phyloP scores from a whole-genome alignment of 1,139 yeast species.

The Yamadazyma sp. region DNA sequence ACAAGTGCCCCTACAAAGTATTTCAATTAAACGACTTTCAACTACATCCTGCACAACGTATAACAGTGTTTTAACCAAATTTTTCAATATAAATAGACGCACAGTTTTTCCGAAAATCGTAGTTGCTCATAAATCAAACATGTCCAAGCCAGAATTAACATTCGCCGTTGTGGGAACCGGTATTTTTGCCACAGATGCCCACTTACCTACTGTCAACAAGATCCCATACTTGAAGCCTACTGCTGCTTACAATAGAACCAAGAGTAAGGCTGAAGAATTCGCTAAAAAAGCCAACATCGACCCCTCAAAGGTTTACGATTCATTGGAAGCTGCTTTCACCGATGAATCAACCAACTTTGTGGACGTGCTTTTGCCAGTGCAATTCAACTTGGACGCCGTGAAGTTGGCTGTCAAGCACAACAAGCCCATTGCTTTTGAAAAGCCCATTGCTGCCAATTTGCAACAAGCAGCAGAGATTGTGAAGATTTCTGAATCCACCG shows the following conservation, averaged over 20 bases:
- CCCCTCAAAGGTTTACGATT: constrained; percentile 55
- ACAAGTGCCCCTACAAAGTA: too few species aligned
- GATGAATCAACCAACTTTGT: constrained; percentile 69
- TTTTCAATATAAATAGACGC: too few species aligned
- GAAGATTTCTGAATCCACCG: constrained; percentile 53
- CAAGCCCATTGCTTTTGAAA: constrained; percentile 80
- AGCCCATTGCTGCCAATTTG: constrained; percentile 87
- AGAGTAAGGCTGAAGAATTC: constrained; percentile 74
- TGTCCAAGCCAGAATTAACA: constrained; percentile 8
- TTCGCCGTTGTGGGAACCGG: constrained; percentile 88
- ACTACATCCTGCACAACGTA: too few species aligned
- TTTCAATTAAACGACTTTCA: too few species aligned
- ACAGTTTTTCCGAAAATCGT: neutral
- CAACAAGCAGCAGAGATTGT: constrained; percentile 81
- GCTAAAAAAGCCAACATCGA: constrained; percentile 63
- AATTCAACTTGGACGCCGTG: constrained; percentile 67
- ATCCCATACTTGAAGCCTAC: constrained; percentile 30
- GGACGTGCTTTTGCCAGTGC: constrained; percentile 86
- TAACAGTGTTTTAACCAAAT: too few species aligned
- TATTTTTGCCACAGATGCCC: constrained; percentile 81
- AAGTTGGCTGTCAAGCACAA: constrained; percentile 64
- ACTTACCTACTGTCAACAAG: constrained; percentile 69
- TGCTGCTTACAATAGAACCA: constrained; percentile 82
- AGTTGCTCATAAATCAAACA: neutral
- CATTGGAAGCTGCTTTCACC: constrained; percentile 61